Base-by-base conservation (phyloP, 129 eudicot species). In the Lonicera japonica region DNA sequence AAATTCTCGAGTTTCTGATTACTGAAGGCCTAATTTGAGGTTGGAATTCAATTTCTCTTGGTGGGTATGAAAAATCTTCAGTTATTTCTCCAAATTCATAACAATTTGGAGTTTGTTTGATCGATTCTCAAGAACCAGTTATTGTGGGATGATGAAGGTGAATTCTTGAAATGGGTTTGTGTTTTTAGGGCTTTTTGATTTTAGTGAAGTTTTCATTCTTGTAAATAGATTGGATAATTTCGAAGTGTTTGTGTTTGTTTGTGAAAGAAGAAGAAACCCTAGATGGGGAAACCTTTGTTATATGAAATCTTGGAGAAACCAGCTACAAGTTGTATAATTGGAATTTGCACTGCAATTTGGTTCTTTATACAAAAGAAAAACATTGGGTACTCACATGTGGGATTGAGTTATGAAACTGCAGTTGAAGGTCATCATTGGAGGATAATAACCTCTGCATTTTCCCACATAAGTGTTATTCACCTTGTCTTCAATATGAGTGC, bases 401-500 rank as follows among this genome's bases (percentile, higher is more conserved):
- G 99, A 1, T 66, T 92, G 71, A 92, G 96, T 68, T 92, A 92
- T 60, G 99, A 92, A 50, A 80, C 89, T 18, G 91, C 95, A 0
- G 7, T 82, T 52, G 85, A 92, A 66, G 99, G 99, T 25, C 99
- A 92, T 56, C 75, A 92, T 80, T 92, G 96, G 96, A 78, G 99
- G 76, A 76, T 92, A 51, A 88, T 92, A 53, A 92, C 99, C 3
- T 88, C 95, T n/a, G 95, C 99, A 0, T 85, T 92, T 73, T 92
- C 99, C 0, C 99, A 92, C 54, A 85, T 92, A 23, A 92, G 96
- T 65, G 77, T 88, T 72, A 73, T 92, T 50, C 99, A 92, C 74
- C 90, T 92, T 69, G 96, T 88, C 54, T 92, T 92, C 58, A 92
- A 92, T 20, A 92, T 92, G 99, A 92, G 96, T 75, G 92, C 99